A percentile compares a stretch with the other conserved stretches of the same genome.
Evolutionary conservation across 441 rosid species (phyloP).

Genomic region (Eruca vesicaria): DNA sequence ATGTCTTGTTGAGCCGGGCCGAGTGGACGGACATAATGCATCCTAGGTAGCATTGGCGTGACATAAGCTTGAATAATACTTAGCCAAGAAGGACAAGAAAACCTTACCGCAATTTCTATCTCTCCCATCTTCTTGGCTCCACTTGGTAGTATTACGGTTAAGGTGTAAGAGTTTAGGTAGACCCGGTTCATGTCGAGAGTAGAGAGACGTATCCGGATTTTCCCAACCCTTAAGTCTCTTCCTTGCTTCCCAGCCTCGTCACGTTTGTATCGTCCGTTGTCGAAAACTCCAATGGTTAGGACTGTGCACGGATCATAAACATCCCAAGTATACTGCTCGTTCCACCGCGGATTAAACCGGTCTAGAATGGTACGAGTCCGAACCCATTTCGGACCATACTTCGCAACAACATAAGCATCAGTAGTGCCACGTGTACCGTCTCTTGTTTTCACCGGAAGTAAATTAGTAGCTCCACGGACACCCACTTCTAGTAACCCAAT

Average conservation of each 20-base stretch:
- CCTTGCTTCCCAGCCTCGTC: constrained; percentile 55
- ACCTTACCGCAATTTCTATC: constrained; percentile 58
- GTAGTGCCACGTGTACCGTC: constrained; percentile 76
- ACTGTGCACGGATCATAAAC: constrained; percentile 70
- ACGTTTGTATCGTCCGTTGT: constrained; percentile 58
- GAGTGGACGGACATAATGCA: constrained; percentile 59
- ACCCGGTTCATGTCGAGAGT: constrained; percentile 60
- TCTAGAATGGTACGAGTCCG: constrained; percentile 63
- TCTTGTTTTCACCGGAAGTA: constrained; percentile 61
- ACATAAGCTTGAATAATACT: constrained; percentile 53
- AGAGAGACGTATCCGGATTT: constrained; percentile 54
- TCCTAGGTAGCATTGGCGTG: constrained; percentile 59
- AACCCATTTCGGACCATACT: constrained; percentile 68
- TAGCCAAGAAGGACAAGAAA: constrained; percentile 63
- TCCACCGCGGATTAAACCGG: constrained; percentile 73
- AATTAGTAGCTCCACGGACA: constrained; percentile 61
- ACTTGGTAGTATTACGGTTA: constrained; percentile 51
- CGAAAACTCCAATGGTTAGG: constrained; percentile 59
- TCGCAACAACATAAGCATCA: constrained; percentile 70
- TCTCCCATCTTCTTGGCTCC: constrained; percentile 75
- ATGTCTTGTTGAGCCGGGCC: constrained; percentile 62
- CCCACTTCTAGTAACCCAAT: constrained; percentile 67
- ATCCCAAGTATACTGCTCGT: constrained; percentile 72
- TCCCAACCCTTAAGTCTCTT: constrained; percentile 48
- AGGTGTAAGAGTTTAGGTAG: constrained; percentile 46